phyloP scores from a whole-genome alignment of 108 stramenopile species.

The Nitzschia sp. region DNA sequence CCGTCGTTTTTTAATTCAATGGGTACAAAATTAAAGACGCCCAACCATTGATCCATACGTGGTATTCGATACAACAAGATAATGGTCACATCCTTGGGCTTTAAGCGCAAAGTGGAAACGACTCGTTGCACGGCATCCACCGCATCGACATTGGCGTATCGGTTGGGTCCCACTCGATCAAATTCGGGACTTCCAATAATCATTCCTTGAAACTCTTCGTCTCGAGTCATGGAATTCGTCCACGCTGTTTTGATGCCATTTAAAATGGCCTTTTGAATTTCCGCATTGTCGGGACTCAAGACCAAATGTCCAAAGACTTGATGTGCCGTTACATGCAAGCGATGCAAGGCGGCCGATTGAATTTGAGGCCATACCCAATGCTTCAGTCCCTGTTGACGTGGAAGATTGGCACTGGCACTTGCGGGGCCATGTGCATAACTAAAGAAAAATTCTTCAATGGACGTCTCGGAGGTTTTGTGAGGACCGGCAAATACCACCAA shows the following conservation, averaged over 20 bases:
- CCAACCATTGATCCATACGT: slow-evolving; percentile 38
- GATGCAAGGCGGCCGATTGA: not conserved
- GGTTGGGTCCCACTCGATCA: slow-evolving; percentile 31
- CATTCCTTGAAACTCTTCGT: slow-evolving; percentile 4
- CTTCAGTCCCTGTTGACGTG: not conserved
- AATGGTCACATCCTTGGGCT: slow-evolving; percentile 22
- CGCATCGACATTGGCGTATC: not conserved
- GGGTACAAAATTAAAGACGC: slow-evolving; percentile 10
- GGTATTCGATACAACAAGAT: slow-evolving; percentile 35
- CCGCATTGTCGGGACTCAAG: not conserved
- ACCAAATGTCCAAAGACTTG: slow-evolving; percentile 26
- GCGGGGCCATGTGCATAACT: not conserved
- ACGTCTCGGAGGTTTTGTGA: slow-evolving; percentile 16
- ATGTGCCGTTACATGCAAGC: not conserved
- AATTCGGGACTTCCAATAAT: slow-evolving; percentile 29
- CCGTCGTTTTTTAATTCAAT: not conserved
- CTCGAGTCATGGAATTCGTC: too few species aligned
- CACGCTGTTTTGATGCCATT: slow-evolving; percentile 17
- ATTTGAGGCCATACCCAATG: slow-evolving; percentile 18
- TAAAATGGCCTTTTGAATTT: slow-evolving; percentile 18
- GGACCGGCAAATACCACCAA: slow-evolving; percentile 33
- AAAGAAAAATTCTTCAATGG: slow-evolving; percentile 18
- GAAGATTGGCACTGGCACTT: not conserved
- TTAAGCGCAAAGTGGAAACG: slow-evolving; percentile 1
- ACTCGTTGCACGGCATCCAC: slow-evolving; percentile 21